A percentile compares a stretch with the other conserved stretches of the same genome.
Conservation (phyloP, 768 basidiomycete species). For the Lactifluus piperatus region DNA sequence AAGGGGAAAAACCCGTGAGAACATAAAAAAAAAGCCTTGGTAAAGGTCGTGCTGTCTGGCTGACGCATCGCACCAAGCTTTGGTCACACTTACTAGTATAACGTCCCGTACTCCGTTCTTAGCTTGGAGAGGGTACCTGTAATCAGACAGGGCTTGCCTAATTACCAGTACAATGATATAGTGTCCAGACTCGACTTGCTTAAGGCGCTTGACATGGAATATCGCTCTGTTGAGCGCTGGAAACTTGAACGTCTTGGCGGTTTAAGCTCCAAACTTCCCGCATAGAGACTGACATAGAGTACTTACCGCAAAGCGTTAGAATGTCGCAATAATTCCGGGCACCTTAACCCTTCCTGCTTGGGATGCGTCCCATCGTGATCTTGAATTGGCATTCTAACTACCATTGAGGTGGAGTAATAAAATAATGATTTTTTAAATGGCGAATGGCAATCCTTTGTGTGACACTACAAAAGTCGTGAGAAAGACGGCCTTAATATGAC, state of each 20-base stretch:
- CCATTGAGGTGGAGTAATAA: too few relatives aligned
- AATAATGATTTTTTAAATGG: too few relatives aligned
- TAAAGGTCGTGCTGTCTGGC: background rate
- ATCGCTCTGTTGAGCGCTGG: background rate
- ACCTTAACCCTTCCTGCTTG: too few relatives aligned
- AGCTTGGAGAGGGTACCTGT: constrained; percentile 59
- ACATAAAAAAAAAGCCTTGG: constrained; percentile 64
- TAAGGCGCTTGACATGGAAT: constrained; percentile 81
- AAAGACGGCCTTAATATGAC: too few relatives aligned
- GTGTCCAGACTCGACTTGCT: constrained; percentile 89
- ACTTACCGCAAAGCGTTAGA: too few relatives aligned
- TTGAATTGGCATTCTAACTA: too few relatives aligned
- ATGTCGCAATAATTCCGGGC: too few relatives aligned
- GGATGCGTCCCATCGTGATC: too few relatives aligned
- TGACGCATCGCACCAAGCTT: constrained; percentile 4
- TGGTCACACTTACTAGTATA: constrained; percentile 38
- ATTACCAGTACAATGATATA: constrained; percentile 81
- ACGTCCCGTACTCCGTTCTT: constrained; percentile 51
- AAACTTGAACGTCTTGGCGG: background rate
- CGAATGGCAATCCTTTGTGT: too few relatives aligned
- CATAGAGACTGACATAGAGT: constrained; percentile 81
- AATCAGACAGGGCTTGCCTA: constrained; percentile 80
- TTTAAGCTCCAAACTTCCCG: constrained; percentile 58
- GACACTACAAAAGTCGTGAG: too few relatives aligned
- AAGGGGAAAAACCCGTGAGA: constrained; percentile 77